Conservation (phyloP, 2,329 filamentous ascomycete species). For the Trichoderma guizhouense region DNA sequence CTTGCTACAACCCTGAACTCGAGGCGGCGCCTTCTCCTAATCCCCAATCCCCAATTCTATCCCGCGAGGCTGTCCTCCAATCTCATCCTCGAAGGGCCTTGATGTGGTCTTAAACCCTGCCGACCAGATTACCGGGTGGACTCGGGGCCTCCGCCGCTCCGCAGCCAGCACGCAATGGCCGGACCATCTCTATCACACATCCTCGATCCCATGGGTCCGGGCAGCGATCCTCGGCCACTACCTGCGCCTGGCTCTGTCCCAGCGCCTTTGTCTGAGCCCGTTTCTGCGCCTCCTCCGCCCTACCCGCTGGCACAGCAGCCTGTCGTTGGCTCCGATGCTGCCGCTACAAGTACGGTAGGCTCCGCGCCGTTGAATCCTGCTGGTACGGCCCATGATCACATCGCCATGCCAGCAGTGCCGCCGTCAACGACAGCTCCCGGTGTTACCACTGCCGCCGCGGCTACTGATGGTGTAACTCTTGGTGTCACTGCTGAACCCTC, state of each 20-base stretch:
- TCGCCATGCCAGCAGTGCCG: background rate
- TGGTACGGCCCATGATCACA: background rate
- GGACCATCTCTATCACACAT: conserved; percentile 33
- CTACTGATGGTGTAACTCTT: background rate
- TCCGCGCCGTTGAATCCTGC: background rate
- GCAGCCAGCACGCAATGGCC: conserved; percentile 27
- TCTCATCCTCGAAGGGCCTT: background rate
- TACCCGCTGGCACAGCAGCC: background rate
- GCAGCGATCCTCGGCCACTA: background rate
- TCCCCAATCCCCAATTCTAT: background rate
- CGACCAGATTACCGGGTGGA: background rate
- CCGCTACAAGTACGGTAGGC: background rate
- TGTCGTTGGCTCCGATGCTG: background rate
- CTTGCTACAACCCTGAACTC: background rate
- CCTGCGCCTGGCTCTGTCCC: background rate
- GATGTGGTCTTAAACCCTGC: conserved; percentile 10
- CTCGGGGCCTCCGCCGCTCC: conserved; percentile 16
- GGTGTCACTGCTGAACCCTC: background rate
- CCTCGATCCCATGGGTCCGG: conserved; percentile 30
- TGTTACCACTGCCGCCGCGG: background rate
- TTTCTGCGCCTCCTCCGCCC: background rate
- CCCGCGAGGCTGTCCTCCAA: background rate
- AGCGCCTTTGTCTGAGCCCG: background rate
- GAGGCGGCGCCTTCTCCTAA: background rate
- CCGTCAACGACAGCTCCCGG: background rate